Evolutionary conservation across 1,139 yeast species (phyloP).

Genomic region (Ashbya aceris): DNA sequence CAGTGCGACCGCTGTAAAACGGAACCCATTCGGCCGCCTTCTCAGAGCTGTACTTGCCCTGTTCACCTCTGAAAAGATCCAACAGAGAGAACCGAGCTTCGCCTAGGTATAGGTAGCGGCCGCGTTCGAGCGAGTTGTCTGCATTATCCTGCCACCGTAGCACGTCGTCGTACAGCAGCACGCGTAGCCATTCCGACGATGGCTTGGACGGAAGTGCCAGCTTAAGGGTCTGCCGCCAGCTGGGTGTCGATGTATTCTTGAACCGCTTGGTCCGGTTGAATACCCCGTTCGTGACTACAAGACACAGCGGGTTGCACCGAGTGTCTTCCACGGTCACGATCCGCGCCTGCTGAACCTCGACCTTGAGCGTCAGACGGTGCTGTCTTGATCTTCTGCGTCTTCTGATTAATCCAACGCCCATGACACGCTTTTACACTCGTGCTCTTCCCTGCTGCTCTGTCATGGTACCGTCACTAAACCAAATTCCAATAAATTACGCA

Average conservation of each 20-base stretch:
- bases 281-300: conserved; percentile 22
- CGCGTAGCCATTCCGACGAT: conserved; percentile 20
- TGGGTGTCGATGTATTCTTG: conserved; percentile 16
- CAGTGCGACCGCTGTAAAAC: conserved; percentile 15
- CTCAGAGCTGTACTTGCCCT: conserved; percentile 15
- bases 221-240: conserved; percentile 23
- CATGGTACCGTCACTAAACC: too few species aligned
- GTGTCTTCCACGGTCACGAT: conserved; percentile 21
- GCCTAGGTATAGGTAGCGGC: conserved; percentile 23
- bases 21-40: conserved; percentile 20
- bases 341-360: conserved; percentile 18
- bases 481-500: too few species aligned
- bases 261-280: conserved; percentile 19
- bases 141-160: conserved; percentile 5
- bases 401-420: conserved; percentile 14
- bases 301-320: conserved; percentile 25
- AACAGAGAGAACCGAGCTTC: conserved; percentile 24
- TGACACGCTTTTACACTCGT: too few species aligned
- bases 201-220: conserved; percentile 23
- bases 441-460: too few species aligned
- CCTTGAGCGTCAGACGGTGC: conserved; percentile 15
- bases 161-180: conserved; percentile 24
- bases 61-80: conserved; percentile 20
- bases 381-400: conserved; percentile 11
- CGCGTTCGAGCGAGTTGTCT: conserved; percentile 2